Evolutionary conservation across 2,329 filamentous ascomycete genomes (phyloP).

Genomic region (Epichloe aotearoae): DNA sequence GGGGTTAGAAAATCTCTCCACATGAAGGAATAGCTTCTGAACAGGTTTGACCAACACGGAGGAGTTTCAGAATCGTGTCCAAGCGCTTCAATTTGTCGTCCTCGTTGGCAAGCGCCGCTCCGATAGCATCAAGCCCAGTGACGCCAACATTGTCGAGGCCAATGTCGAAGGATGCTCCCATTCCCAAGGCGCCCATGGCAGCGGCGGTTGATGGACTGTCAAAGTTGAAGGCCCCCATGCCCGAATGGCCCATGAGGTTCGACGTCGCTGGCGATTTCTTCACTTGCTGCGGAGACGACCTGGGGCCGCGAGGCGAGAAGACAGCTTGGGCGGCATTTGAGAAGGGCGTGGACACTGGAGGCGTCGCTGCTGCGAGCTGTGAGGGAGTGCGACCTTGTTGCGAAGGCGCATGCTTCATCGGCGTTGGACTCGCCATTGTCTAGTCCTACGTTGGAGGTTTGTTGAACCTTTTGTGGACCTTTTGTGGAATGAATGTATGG

Average conservation of each 20-base stretch:
- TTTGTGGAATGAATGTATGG: no score
- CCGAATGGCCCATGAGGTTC: constrained; percentile 32
- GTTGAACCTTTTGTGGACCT: no score
- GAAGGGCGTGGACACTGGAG: constrained; percentile 55
- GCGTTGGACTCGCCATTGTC: constrained; percentile 36
- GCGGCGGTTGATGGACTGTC: constrained; percentile 52
- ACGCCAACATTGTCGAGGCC: constrained; percentile 38
- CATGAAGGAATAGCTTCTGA: no score
- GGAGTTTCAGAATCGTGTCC: constrained; percentile 34
- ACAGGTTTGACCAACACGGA: constrained; percentile 28
- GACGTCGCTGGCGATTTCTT: constrained; percentile 49
- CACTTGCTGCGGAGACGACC: constrained; percentile 50
- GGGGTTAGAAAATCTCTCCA: background rate
- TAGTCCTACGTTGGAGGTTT: background rate
- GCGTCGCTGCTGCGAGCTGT: constrained; percentile 42
- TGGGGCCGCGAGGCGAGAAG: constrained; percentile 44
- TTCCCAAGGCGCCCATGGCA: constrained; percentile 42
- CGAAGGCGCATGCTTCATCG: constrained; percentile 32
- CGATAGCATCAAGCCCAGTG: constrained; percentile 29
- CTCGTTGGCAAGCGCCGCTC: constrained; percentile 29
- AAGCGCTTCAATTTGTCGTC: constrained; percentile 43
- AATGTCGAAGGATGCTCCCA: constrained; percentile 38
- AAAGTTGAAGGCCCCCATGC: constrained; percentile 39
- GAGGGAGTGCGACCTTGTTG: constrained; percentile 34
- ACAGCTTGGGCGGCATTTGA: constrained; percentile 43